phyloP scores from a whole-genome alignment of 306 rosid genomes.

The Fragaria nilgerrensis region DNA sequence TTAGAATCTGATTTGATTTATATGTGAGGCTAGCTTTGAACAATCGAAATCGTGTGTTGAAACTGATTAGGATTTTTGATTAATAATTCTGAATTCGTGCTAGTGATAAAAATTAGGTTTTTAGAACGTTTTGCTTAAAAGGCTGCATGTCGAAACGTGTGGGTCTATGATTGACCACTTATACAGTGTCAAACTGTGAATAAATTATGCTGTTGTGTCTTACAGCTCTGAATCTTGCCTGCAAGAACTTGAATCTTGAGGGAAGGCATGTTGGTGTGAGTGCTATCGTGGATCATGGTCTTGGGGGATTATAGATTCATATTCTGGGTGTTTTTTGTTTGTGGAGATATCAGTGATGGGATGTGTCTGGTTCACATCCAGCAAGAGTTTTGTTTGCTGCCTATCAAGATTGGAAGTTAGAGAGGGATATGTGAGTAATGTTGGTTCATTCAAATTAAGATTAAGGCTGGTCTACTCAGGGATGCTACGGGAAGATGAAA shows the following conservation, averaged over 20 bases:
- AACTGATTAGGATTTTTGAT: not conserved
- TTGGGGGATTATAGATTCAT: conserved; percentile 40
- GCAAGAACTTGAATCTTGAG: conserved; percentile 74
- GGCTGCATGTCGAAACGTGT: conserved; percentile 31
- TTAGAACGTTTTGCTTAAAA: conserved; percentile 17
- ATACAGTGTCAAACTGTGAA: conserved; percentile 54
- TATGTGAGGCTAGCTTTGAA: not conserved
- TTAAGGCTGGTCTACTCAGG: conserved; percentile 12
- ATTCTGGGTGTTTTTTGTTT: conserved; percentile 43
- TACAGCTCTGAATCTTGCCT: conserved; percentile 85
- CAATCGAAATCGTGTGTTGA: not conserved
- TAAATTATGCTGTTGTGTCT: conserved; percentile 83
- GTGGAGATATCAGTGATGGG: conserved; percentile 33
- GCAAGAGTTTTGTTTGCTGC: conserved; percentile 10
- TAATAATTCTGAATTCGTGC: not conserved
- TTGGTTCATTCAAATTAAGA: conserved; percentile 25
- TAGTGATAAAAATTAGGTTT: conserved; percentile 16
- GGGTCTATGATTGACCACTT: conserved; percentile 49
- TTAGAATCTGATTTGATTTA: not conserved
- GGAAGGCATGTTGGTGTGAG: conserved; percentile 77
- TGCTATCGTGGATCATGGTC: conserved; percentile 63
- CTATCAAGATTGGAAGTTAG: conserved; percentile 13
- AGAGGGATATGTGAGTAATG: conserved; percentile 10
- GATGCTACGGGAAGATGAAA: conserved; percentile 25
- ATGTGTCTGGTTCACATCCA: conserved; percentile 28